Base-by-base conservation (phyloP, 169 alveolate genomes). In the Plasmodium sp. region DNA sequence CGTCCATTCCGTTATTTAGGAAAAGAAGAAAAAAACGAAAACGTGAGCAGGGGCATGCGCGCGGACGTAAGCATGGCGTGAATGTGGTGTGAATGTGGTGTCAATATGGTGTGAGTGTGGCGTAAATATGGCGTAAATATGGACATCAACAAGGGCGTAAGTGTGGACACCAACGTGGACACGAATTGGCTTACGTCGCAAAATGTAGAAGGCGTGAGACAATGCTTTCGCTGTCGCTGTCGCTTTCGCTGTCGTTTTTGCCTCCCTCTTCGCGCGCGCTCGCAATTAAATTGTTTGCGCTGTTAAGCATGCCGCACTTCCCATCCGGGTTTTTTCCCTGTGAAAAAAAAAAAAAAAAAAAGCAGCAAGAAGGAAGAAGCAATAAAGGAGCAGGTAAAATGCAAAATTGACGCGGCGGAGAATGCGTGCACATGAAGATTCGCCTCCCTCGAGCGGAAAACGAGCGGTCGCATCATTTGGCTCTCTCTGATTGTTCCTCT, bases 121-220 rank as follows among this genome's bases (percentile, higher is more conserved):
- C 45, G 7, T 39, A 2, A 39, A 39, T 7, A 39, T 39, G 7
- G 5, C 45, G 5, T 39, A 5, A 39, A 39, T 7, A 39, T 48
- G 62, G 54, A 43, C 54, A 43, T 43, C 12, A 43, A 43, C 54
- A 43, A 5, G 33, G 33, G 10, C 3, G n/a, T n/a, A 5, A 22
- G 5, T 3, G 7, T 27, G 16, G 39, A 0, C 0, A 67, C 9
- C 33, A 67, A 67, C 77, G 5, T 27, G 12, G 77, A 27, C 39
- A 67, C 16, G 14, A 67, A 22, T 67, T 67, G n/a, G 18, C n/a
- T 31, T 18, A 62, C 75, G 27, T 62, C 41, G 39, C 39, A 67
- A 67, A 67, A 67, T 67, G 39, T 67, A 67, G 77, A 67, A 67
- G 77, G 77, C 39, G 33, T 67, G 39, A 67, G 77, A 67, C 77